Percentiles rank a stretch among this genome's conserved stretches.
These are phyloP conservation scores for Themeda triandra DNA, from an alignment of 176 grass and related monocot genomes.

Conservation along the genomic window DNA sequence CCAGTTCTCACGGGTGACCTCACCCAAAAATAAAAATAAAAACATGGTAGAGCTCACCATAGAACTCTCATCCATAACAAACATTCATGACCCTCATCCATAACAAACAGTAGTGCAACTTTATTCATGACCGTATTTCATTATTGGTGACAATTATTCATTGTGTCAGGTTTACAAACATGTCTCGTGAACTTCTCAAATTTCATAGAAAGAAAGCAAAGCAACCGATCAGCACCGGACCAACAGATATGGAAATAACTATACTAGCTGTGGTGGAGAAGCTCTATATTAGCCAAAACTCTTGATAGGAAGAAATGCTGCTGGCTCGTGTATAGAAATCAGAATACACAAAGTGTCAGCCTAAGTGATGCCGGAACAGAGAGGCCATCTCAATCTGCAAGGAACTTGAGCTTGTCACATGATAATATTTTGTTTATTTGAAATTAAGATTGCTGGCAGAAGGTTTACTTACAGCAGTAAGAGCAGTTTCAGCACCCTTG, in stretches of 20 bases:
- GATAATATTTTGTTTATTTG: neutral
- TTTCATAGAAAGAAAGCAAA: neutral
- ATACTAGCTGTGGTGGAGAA: too few species aligned
- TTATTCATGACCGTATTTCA: neutral
- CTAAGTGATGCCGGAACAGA: conserved; percentile 63
- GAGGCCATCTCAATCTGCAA: conserved; percentile 99
- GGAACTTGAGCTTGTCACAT: neutral
- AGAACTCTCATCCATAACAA: too few species aligned
- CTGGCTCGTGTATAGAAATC: neutral
- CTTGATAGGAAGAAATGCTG: neutral
- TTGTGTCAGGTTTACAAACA: neutral
- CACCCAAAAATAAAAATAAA: too few species aligned
- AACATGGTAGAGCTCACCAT: too few species aligned
- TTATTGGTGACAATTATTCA: neutral
- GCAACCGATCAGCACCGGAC: neutral
- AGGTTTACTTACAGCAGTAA: conserved; percentile 76
- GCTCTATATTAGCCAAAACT: neutral
- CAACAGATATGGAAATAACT: neutral
- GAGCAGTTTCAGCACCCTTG: conserved; percentile 92
- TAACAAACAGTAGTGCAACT: neutral
- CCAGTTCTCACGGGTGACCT: too few species aligned
- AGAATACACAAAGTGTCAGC: neutral
- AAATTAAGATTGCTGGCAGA: neutral
- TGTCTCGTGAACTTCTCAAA: neutral
- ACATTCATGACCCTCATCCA: too few species aligned